Base-by-base conservation (phyloP, 2,329 filamentous ascomycete species). In the Phialophora expanda region DNA sequence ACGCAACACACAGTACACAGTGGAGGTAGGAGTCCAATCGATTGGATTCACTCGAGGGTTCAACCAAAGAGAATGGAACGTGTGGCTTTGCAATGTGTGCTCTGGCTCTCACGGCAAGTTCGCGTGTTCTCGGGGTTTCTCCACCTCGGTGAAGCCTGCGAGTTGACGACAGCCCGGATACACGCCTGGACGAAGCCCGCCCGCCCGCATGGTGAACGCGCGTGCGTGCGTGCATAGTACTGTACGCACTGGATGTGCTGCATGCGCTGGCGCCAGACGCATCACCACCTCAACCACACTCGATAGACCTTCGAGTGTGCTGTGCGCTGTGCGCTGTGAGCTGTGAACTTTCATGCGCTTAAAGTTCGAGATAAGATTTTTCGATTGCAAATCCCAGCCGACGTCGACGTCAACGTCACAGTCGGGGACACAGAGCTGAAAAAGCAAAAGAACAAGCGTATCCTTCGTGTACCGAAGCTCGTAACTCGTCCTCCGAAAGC, bases 331-430 rank as follows among this genome's bases (percentile, higher is more conserved):
- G 32, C 30, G 30, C 32, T 34, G 32, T 34, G 2, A 11, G 4
- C 9, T 5, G 5, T 51, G 22, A 51, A 11, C 5, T 5, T 20
- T n/a, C 12, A 7, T 6, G n/a, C 51, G 14, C 9, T 54, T 54
- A 54, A 3, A 12, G 28, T 54, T 30, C 11, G 51, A 14, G 7
- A n/a, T 4, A 6, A 4, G 17, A 11, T n/a, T 9, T 11, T 54
- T 54, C 17, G 2, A 5, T 28, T 7, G 32, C 17, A 12, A 28
- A n/a, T 12, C 4, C 41, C 44, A 34, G 56, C 56, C 57, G 28
- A 60, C 44, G 24, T n/a, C n/a, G n/a, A n/a, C n/a, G 56, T 59
- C 56, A 59, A 32, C 30, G 30, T 34, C 32, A 34, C 57, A 48
- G 26, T 28, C 55, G 20, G 26, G 26, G n/a, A 1, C 30, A 4